Percentiles rank a stretch among this genome's conserved stretches.
Conservation (phyloP, 2,329 filamentous ascomycete genomes). For the Botrytis cinerea region DNA sequence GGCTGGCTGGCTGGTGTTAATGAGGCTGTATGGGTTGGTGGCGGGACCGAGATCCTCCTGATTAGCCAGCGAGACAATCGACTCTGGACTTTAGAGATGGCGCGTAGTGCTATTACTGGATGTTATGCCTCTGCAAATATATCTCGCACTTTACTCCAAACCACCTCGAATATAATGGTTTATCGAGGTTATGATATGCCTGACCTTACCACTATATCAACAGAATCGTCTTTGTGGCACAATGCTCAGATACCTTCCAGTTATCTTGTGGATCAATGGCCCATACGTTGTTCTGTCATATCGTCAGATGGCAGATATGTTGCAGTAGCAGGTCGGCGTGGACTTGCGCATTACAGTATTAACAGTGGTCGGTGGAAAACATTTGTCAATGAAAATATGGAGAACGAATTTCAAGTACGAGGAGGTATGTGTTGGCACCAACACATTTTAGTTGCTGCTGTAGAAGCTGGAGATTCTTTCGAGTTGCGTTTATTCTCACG, state of each 20-base stretch:
- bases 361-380: conserved; percentile 95
- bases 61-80: conserved; percentile 70
- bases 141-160: conserved; percentile 84
- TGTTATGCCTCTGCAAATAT: conserved; percentile 92
- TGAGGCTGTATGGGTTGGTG: conserved; percentile 82
- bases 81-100: conserved; percentile 88
- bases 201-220: conserved; percentile 87
- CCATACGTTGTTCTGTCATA: conserved; percentile 81
- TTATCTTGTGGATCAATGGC: conserved; percentile 92
- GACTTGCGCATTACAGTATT: conserved; percentile 93
- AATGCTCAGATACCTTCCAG: conserved; percentile 79
- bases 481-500: conserved; percentile 92
- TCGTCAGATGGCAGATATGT: conserved; percentile 93
- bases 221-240: conserved; percentile 94
- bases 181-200: conserved; percentile 92
- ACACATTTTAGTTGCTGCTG: conserved; percentile 87
- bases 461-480: conserved; percentile 81
- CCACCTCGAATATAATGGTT: conserved; percentile 82
- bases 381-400: conserved; percentile 76
- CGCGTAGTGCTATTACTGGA: conserved; percentile 86
- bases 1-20: conserved; percentile 80
- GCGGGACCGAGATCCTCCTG: conserved; percentile 82
- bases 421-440: conserved; percentile 99
- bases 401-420: conserved; percentile 88
- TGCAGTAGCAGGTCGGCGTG: conserved; percentile 89